phyloP scores from a whole-genome alignment of 2,329 filamentous ascomycete species.

The Tricladium varicosporioides region DNA sequence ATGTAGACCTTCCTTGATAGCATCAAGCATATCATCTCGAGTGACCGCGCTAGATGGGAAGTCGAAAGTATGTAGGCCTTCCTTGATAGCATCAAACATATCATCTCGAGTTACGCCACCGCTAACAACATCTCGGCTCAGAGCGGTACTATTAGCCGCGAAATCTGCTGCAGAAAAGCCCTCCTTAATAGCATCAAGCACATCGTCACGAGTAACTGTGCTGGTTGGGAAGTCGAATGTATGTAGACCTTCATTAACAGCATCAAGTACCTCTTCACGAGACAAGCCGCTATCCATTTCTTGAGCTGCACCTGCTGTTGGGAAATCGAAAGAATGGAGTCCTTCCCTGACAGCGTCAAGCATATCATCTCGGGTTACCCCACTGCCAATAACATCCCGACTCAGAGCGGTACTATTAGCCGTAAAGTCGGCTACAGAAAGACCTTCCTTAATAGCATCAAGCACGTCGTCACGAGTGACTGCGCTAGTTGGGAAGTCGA shows the following conservation, averaged over 20 bases:
- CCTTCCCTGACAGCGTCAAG: slow-evolving; percentile 60
- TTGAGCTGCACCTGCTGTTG: slow-evolving; percentile 43
- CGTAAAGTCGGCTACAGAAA: slow-evolving; percentile 50
- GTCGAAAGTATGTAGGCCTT: slow-evolving; percentile 81
- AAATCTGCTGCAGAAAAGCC: slow-evolving; percentile 51
- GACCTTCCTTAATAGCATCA: slow-evolving; percentile 58
- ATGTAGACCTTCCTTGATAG: slow-evolving; percentile 44
- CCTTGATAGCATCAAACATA: slow-evolving; percentile 77
- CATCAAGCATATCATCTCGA: slow-evolving; percentile 62
- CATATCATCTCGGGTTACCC: slow-evolving; percentile 60
- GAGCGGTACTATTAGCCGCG: slow-evolving; percentile 48
- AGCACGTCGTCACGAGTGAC: slow-evolving; percentile 39
- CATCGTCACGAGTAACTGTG: slow-evolving; percentile 36
- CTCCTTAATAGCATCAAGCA: slow-evolving; percentile 60
- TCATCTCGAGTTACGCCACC: no score
- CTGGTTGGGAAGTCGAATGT: not conserved
- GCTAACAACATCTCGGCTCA: slow-evolving; percentile 63
- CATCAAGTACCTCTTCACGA: slow-evolving; percentile 78
- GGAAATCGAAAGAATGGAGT: slow-evolving; percentile 47
- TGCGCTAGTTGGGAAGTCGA: slow-evolving; percentile 51
- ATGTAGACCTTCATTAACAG: slow-evolving; percentile 42
- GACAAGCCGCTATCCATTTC: slow-evolving; percentile 58
- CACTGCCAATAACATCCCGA: slow-evolving; percentile 59
- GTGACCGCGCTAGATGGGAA: slow-evolving; percentile 45
- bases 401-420: slow-evolving; percentile 55